Conservation (phyloP, 441 rosid genomes). For the Oxalis stricta region DNA sequence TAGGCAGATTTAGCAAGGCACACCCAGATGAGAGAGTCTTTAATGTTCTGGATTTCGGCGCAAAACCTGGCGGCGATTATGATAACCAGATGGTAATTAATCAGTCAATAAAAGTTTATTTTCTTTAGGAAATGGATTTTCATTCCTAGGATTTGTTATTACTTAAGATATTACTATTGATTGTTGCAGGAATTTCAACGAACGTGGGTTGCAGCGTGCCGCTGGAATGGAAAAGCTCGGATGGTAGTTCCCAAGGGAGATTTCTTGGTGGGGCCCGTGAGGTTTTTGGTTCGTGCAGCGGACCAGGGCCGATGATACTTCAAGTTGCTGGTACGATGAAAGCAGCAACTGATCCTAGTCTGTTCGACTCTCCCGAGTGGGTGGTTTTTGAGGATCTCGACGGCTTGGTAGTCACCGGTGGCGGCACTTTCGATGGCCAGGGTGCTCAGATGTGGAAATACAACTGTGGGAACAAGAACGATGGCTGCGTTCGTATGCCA, state of each 20-base stretch:
- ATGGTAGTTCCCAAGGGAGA: slow-evolving; percentile 31
- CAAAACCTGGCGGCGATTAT: slow-evolving; percentile 18
- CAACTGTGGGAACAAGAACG: slow-evolving; percentile 6
- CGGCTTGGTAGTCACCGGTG: slow-evolving; percentile 31
- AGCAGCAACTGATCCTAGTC: slow-evolving; percentile 21
- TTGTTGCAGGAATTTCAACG: slow-evolving; percentile 20
- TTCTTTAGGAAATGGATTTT: background rate
- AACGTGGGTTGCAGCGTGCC: slow-evolving; percentile 21
- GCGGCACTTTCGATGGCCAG: slow-evolving; percentile 43
- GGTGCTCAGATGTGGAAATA: slow-evolving; percentile 34
- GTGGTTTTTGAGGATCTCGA: slow-evolving; percentile 22
- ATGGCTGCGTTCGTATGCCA: slow-evolving; percentile 22
- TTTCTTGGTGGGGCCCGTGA: slow-evolving; percentile 24
- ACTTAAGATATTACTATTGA: too few species aligned
- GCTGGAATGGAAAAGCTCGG: slow-evolving; percentile 18
- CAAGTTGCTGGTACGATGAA: slow-evolving; percentile 26
- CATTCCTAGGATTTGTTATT: background rate
- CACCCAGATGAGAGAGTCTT: slow-evolving; percentile 25
- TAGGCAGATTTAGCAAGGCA: background rate
- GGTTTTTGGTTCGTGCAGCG: slow-evolving; percentile 43
- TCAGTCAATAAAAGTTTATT: too few species aligned
- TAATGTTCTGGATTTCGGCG: slow-evolving; percentile 30
- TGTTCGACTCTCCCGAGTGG: slow-evolving; percentile 21
- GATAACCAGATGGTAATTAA: slow-evolving; percentile 22
- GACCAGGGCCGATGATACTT: slow-evolving; percentile 18